Conservation (phyloP, 768 basidiomycete genomes). For the Pulveroboletus sp. region DNA sequence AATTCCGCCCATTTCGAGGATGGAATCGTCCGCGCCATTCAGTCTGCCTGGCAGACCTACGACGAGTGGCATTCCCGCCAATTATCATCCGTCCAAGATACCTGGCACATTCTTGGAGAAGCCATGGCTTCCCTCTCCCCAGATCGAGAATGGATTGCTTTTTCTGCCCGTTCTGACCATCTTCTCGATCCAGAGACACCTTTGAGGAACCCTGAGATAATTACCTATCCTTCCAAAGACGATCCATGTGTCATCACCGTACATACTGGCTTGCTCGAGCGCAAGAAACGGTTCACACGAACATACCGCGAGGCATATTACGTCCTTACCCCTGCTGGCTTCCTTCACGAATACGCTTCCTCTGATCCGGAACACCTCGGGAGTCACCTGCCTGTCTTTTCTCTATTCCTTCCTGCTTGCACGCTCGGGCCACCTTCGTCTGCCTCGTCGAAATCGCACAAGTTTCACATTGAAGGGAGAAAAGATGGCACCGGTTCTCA, state of each 20-base stretch:
- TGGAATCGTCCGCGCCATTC: slow-evolving; percentile 90
- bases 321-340: slow-evolving; percentile 92
- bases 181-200: slow-evolving; percentile 97
- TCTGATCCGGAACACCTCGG: slow-evolving; percentile 59
- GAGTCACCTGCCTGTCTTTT: slow-evolving; percentile 65
- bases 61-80: slow-evolving; percentile 92
- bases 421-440: slow-evolving; percentile 89
- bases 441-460: slow-evolving; percentile 67
- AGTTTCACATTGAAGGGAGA: slow-evolving; percentile 94
- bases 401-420: slow-evolving; percentile 89
- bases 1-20: slow-evolving; percentile 97
- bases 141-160: slow-evolving; percentile 93
- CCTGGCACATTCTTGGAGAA: slow-evolving; percentile 63
- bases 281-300: slow-evolving; percentile 93
- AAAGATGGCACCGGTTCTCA: slow-evolving; percentile 72
- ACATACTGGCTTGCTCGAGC: slow-evolving; percentile 85
- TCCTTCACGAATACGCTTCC: slow-evolving; percentile 85
- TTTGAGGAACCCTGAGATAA: slow-evolving; percentile 67
- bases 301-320: slow-evolving; percentile 82
- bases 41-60: slow-evolving; percentile 96
- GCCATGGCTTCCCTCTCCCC: slow-evolving; percentile 78
- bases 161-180: slow-evolving; percentile 90
- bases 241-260: slow-evolving; percentile 83
- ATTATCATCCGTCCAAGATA: slow-evolving; percentile 64
- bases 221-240: slow-evolving; percentile 86